Conservation (phyloP, 148 eudicot species). For the Cornus suecica region DNA sequence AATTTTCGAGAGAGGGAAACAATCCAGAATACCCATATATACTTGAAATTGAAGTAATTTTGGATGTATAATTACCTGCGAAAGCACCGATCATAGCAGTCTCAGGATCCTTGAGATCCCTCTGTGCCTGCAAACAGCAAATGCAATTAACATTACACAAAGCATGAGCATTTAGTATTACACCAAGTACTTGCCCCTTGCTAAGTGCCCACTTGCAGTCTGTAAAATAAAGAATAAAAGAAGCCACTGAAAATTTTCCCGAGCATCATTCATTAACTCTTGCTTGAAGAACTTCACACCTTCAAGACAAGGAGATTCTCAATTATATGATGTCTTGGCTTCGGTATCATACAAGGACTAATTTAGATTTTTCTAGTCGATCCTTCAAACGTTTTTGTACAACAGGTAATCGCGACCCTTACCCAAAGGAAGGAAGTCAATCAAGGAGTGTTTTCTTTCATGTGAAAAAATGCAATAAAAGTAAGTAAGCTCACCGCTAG, state of each 20-base stretch:
- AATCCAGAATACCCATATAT: not conserved
- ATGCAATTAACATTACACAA: no score
- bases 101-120: conserved; percentile 79
- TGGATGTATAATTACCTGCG: conserved; percentile 51
- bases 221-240: not conserved
- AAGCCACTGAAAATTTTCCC: not conserved
- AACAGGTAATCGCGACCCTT: not conserved
- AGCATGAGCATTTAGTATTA: no score
- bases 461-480: not conserved
- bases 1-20: not conserved
- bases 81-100: conserved; percentile 87
- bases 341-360: not conserved
- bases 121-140: conserved; percentile 54
- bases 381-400: not conserved
- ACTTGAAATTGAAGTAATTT: not conserved
- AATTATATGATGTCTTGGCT: not conserved
- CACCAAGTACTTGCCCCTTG: no score
- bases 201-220: no score
- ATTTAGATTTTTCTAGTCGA: not conserved
- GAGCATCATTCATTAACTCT: not conserved
- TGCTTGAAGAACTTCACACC: not conserved
- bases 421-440: not conserved
- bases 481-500: conserved; percentile 55
- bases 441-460: not conserved
- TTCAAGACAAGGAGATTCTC: not conserved